These are phyloP conservation scores for Globisporangium carolinianum DNA, from an alignment of 352 stramenopile genomes.

Conservation along the genomic window DNA sequence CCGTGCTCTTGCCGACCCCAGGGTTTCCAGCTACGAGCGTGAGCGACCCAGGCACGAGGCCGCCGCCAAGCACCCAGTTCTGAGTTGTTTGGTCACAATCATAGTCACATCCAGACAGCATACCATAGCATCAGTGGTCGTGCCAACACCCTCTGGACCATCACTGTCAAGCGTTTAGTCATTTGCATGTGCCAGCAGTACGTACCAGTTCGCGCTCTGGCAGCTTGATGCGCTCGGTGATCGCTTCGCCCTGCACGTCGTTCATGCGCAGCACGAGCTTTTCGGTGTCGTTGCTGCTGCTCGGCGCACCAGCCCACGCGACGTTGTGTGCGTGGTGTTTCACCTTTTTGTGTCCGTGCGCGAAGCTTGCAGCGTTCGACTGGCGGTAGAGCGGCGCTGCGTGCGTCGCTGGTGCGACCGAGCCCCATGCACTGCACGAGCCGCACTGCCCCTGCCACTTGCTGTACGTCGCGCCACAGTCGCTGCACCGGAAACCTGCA, in stretches of 20 bases:
- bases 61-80: slow-evolving; percentile 95
- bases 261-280: slow-evolving; percentile 48
- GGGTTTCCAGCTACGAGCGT: slow-evolving; percentile 94
- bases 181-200: not conserved
- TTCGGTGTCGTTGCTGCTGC: slow-evolving; percentile 3
- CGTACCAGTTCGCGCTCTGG: slow-evolving; percentile 63
- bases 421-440: slow-evolving; percentile 88
- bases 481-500: slow-evolving; percentile 32
- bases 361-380: slow-evolving; percentile 35
- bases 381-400: slow-evolving; percentile 42
- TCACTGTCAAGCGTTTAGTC: not conserved
- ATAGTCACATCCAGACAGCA: not conserved
- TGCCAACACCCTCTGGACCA: not conserved
- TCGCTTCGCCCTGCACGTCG: slow-evolving; percentile 52
- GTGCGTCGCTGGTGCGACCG: slow-evolving; percentile 54
- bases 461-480: slow-evolving; percentile 56
- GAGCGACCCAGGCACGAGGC: slow-evolving; percentile 91
- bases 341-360: slow-evolving; percentile 30
- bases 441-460: slow-evolving; percentile 87
- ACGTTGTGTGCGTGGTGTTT: slow-evolving; percentile 22
- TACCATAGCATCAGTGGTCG: not conserved
- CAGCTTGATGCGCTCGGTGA: slow-evolving; percentile 54
- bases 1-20: slow-evolving; percentile 90
- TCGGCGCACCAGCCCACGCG: slow-evolving; percentile 21
- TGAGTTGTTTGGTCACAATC: not conserved